Evolutionary conservation across 2,329 filamentous ascomycete genomes (phyloP).

Genomic region (Fusarium foetens): DNA sequence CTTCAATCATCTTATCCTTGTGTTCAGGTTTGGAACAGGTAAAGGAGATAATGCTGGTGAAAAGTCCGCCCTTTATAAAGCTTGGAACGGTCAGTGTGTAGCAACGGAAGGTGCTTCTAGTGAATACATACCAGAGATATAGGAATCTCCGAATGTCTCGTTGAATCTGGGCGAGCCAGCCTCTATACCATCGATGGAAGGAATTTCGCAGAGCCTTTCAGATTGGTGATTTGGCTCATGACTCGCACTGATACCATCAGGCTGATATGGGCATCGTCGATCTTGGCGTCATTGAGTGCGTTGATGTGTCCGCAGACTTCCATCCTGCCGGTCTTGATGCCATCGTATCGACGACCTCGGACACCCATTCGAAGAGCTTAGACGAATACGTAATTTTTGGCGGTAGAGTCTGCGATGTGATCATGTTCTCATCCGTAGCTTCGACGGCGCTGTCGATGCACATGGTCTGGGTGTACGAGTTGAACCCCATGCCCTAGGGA

Average conservation of each 20-base stretch:
- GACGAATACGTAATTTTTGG: background rate
- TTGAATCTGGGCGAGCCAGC: background rate
- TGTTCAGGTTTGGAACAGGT: background rate
- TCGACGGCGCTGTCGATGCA: background rate
- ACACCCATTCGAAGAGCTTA: background rate
- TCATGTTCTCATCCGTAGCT: background rate
- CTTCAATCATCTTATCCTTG: background rate
- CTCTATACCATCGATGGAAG: background rate
- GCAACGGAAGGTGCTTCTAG: accelerated
- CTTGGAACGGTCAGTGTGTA: background rate
- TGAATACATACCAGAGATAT: background rate
- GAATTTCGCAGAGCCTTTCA: background rate
- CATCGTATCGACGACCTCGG: conserved; percentile 3
- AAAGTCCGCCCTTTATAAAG: conserved; percentile 10
- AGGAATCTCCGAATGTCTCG: background rate
- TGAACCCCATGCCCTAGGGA: conserved; percentile 4
- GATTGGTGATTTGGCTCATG: background rate
- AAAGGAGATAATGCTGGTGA: conserved; percentile 10
- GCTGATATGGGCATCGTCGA: conserved; percentile 16
- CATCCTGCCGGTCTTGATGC: conserved; percentile 5
- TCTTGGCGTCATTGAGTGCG: conserved; percentile 4
- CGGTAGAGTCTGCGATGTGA: background rate
- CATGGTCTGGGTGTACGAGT: conserved; percentile 5
- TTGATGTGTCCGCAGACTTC: background rate
- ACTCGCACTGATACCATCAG: conserved; percentile 14